phyloP scores from a whole-genome alignment of 2,329 filamentous ascomycete genomes.

The Talaromyces sp. region DNA sequence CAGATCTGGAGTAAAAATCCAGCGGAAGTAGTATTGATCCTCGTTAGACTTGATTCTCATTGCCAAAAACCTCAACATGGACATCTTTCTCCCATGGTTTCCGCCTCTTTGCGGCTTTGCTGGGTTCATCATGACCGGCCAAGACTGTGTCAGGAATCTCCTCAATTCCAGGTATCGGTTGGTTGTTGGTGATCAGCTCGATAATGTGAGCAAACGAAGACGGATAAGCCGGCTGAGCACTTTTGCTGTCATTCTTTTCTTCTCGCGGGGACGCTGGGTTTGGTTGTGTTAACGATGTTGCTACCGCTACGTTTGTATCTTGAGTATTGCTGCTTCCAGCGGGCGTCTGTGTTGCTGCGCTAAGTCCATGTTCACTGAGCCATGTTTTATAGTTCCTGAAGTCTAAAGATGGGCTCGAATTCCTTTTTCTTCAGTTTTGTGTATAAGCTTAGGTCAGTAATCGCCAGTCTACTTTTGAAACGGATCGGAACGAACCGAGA shows the following conservation, averaged over 20 bases:
- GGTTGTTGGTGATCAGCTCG: constrained; percentile 74
- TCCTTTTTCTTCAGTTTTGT: constrained; percentile 33
- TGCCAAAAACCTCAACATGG: neutral
- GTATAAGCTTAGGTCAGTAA: neutral
- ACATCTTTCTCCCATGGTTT: constrained; percentile 77
- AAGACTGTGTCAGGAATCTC: constrained; percentile 79
- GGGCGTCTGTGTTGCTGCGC: neutral
- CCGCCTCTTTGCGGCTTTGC: constrained; percentile 51
- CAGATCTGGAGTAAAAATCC: neutral
- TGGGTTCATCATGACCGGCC: constrained; percentile 61
- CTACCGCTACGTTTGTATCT: constrained; percentile 4
- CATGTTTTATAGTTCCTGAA: constrained; percentile 66
- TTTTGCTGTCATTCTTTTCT: constrained; percentile 31
- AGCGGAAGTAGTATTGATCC: neutral
- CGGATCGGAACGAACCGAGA: constrained; percentile 34
- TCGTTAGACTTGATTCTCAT: neutral
- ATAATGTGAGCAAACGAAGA: constrained; percentile 81
- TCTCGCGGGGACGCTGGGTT: constrained; percentile 10
- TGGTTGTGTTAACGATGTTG: constrained; percentile 5
- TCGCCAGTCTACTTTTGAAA: neutral
- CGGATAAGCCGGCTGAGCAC: constrained; percentile 65
- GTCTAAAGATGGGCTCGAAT: constrained; percentile 50
- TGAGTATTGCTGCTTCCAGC: neutral
- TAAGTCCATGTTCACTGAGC: constrained; percentile 34
- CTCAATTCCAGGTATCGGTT: constrained; percentile 80